Evolutionary conservation across 2,329 filamentous ascomycete genomes (phyloP).

Genomic region (Pyricularia sp.): DNA sequence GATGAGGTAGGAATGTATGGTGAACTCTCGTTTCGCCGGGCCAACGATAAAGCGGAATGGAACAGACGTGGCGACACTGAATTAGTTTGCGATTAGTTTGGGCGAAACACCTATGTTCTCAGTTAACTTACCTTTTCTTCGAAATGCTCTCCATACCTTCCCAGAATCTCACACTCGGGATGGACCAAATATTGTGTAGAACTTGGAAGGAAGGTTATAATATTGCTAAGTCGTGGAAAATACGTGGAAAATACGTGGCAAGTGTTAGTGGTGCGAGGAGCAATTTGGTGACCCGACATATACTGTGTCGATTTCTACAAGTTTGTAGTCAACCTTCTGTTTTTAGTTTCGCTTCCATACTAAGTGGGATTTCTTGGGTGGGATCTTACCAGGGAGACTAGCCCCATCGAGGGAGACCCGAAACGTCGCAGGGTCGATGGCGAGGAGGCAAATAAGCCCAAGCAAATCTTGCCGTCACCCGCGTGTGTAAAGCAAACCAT

Average conservation of each 20-base stretch:
- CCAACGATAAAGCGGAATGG: neutral
- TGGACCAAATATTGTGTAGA: neutral
- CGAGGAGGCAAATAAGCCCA: neutral
- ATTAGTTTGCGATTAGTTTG: neutral
- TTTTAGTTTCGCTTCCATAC: too few relatives aligned
- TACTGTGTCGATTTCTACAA: too few relatives aligned
- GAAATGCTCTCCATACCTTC: neutral
- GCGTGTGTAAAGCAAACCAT: too few relatives aligned
- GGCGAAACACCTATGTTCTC: neutral
- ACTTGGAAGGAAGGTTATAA: too few relatives aligned
- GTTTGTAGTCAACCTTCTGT: too few relatives aligned
- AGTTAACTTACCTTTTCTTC: neutral
- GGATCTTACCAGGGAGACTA: neutral
- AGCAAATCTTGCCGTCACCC: too few relatives aligned
- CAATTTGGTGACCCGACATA: too few relatives aligned
- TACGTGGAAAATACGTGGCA: too few relatives aligned
- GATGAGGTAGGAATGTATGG: neutral
- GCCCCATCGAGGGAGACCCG: constrained; percentile 13
- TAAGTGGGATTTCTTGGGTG: too few relatives aligned
- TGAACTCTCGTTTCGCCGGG: neutral
- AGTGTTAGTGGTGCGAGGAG: too few relatives aligned
- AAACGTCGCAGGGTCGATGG: constrained; percentile 16
- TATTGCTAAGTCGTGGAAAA: too few relatives aligned
- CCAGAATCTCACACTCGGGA: neutral
- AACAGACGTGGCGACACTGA: neutral